Evolutionary conservation across 73 alveolate species (phyloP).

Genomic region (Paramecium biaurelia): DNA sequence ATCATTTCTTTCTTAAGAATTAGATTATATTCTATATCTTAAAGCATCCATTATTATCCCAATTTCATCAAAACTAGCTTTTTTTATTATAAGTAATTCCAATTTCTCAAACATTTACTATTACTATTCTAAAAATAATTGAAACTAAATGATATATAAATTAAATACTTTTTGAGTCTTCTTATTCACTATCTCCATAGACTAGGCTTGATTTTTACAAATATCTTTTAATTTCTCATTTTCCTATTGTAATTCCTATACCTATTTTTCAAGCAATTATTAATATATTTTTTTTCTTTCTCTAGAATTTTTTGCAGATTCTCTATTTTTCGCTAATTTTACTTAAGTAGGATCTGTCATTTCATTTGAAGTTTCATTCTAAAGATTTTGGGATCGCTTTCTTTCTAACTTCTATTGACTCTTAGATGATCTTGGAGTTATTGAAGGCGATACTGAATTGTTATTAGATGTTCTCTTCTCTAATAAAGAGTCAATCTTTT

Average conservation of each 20-base stretch:
- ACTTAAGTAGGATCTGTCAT: background rate
- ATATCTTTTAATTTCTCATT: slow-evolving; percentile 30
- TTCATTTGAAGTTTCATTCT: slow-evolving; percentile 16
- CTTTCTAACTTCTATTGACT: slow-evolving; percentile 32
- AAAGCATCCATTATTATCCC: slow-evolving; percentile 1
- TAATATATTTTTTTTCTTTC: slow-evolving; percentile 44
- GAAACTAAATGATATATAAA: background rate
- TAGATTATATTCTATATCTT: slow-evolving; percentile 16
- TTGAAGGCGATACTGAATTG: background rate
- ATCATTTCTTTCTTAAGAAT: slow-evolving; percentile 28
- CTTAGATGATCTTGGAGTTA: slow-evolving; percentile 28
- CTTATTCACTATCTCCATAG: background rate
- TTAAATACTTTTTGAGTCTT: background rate
- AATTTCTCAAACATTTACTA: background rate
- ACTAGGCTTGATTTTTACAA: background rate
- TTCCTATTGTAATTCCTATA: background rate
- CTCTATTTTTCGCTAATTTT: slow-evolving; percentile 48
- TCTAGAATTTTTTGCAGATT: slow-evolving; percentile 47
- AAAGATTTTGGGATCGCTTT: background rate
- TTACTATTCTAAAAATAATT: background rate
- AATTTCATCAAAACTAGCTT: background rate
- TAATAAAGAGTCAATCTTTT: background rate
- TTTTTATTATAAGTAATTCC: background rate
- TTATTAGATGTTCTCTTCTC: slow-evolving; percentile 29
- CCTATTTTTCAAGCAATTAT: background rate